phyloP scores from a whole-genome alignment of 2,329 filamentous ascomycete genomes.

The Thielaviopsis musarum region DNA sequence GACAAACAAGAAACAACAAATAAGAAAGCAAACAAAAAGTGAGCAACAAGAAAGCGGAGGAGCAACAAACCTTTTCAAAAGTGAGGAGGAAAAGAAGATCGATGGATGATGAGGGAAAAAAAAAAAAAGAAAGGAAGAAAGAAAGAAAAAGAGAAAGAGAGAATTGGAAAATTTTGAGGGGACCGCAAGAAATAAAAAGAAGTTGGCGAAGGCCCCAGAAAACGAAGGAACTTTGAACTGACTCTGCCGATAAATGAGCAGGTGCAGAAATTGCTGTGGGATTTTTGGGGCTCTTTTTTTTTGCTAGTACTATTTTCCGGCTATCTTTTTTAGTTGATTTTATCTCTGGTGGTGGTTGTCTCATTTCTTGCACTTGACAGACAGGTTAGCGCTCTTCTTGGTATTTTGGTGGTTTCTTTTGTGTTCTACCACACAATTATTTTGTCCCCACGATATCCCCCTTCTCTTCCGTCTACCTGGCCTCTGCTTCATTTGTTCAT shows the following conservation, averaged over 20 bases:
- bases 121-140: constrained; percentile 8
- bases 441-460: not conserved
- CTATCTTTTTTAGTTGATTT: not conserved
- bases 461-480: not conserved
- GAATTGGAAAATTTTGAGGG: constrained; percentile 18
- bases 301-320: not conserved
- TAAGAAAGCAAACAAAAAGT: not conserved
- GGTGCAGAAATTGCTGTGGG: constrained; percentile 8
- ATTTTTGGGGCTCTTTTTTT: not conserved
- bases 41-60: not conserved
- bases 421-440: not conserved
- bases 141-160: constrained; percentile 17
- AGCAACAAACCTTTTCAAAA: constrained; percentile 9
- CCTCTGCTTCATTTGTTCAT: not conserved
- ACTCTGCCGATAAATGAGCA: constrained; percentile 2
- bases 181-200: constrained; percentile 10
- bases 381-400: not conserved
- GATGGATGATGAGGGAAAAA: constrained; percentile 12
- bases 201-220: not conserved
- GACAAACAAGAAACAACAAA: too few relatives aligned
- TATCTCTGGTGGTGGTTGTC: not conserved
- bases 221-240: constrained; percentile 5
- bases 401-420: too few relatives aligned
- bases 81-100: constrained; percentile 11
- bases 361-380: not conserved